A percentile compares a stretch with the other conserved stretches of the same genome.
These are phyloP conservation scores for Dactylonectria macrodidyma DNA, from an alignment of 2,329 filamentous ascomycete genomes.

Conservation along the genomic window DNA sequence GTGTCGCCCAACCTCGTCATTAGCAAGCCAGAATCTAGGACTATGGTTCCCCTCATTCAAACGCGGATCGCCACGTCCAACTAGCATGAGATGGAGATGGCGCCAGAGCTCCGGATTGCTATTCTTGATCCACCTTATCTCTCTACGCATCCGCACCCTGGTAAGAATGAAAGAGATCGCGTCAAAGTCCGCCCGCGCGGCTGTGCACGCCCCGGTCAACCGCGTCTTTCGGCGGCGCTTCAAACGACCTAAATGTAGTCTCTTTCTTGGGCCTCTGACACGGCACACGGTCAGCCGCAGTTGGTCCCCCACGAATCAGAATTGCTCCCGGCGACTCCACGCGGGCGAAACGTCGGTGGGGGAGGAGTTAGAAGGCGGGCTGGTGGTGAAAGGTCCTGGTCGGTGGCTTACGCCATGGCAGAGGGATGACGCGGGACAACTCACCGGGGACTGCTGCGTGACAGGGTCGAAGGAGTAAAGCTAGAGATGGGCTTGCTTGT, in stretches of 20 bases:
- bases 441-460: neutral
- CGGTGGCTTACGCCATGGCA: constrained; percentile 3
- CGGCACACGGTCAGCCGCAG: neutral
- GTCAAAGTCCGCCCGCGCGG: constrained; percentile 3
- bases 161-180: neutral
- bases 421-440: neutral
- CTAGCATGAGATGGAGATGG: neutral
- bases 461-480: neutral
- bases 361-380: neutral
- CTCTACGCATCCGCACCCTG: neutral
- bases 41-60: too few relatives aligned
- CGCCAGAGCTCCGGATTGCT: neutral
- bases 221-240: constrained; percentile 10
- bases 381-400: neutral
- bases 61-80: too few relatives aligned
- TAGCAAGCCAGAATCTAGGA: too few relatives aligned
- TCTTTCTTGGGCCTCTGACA: neutral
- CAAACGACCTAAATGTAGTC: too few relatives aligned
- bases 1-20: too few relatives aligned
- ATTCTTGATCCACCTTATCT: neutral
- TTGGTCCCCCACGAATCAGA: neutral
- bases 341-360: neutral
- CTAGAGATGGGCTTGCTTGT: too few relatives aligned
- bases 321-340: neutral
- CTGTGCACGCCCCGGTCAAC: constrained; percentile 2